These are phyloP conservation scores for Ophiostoma quercus DNA, from an alignment of 2,329 filamentous ascomycete genomes.

Conservation along the genomic window DNA sequence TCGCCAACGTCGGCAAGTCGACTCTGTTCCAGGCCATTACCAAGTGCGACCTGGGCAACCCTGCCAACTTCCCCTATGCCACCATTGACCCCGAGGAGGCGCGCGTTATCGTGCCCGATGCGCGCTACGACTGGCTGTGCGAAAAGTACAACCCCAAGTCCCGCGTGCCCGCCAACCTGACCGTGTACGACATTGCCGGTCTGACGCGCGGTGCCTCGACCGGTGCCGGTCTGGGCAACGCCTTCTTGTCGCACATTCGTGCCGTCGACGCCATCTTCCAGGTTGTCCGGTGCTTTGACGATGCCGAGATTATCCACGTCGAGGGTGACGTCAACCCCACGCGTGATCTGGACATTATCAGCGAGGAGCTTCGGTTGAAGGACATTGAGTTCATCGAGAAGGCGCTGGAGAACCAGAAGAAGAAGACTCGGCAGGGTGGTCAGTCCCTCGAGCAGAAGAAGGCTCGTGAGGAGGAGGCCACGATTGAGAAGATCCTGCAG, in stretches of 20 bases:
- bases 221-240: conserved; percentile 93
- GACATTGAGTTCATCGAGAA: conserved; percentile 99
- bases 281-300: conserved; percentile 94
- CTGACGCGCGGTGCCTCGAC: conserved; percentile 93
- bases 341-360: conserved; percentile 93
- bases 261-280: conserved; percentile 98
- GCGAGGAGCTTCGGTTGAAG: conserved; percentile 92
- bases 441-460: conserved; percentile 98
- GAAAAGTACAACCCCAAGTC: conserved; percentile 98
- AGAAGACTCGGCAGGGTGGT: conserved; percentile 90
- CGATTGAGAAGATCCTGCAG: conserved; percentile 80
- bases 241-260: conserved; percentile 97
- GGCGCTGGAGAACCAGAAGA: conserved; percentile 82
- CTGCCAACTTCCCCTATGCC: conserved; percentile 98
- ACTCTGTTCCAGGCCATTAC: conserved; percentile 99
- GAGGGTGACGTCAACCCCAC: conserved; percentile 97
- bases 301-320: conserved; percentile 98
- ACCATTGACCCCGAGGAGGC: conserved; percentile 99
- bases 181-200: conserved; percentile 97
- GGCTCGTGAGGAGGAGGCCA: conserved; percentile 87
- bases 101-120: conserved; percentile 93
- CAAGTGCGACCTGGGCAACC: conserved; percentile 94
- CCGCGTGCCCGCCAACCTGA: conserved; percentile 91
- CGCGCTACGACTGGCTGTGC: conserved; percentile 90
- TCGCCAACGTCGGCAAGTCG: conserved; percentile 98